Evolutionary conservation across 495 filamentous ascomycete species (phyloP).

Genomic region (Talaromyces adpressus): DNA sequence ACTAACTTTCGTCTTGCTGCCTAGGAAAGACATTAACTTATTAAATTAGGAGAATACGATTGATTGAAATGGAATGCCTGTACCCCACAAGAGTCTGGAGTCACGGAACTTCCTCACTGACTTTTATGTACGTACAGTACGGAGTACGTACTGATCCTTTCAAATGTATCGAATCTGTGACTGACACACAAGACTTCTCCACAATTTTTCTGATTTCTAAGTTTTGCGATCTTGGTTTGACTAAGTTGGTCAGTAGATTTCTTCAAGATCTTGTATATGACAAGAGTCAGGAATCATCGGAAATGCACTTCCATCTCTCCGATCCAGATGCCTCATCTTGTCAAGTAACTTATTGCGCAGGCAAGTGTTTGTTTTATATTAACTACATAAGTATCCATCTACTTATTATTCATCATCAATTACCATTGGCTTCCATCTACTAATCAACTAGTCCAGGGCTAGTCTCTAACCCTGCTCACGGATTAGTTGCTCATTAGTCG

Average conservation of each 20-base stretch:
- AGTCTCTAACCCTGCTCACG: background rate
- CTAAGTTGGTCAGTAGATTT: background rate
- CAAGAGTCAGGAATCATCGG: background rate
- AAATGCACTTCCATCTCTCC: background rate
- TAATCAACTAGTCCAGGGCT: background rate
- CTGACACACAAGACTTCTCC: background rate
- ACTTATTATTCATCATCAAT: background rate
- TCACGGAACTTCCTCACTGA: background rate
- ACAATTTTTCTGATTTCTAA: background rate
- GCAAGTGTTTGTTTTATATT: background rate
- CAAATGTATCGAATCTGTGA: background rate
- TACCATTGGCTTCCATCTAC: background rate
- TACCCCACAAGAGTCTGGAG: background rate
- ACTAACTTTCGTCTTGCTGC: background rate
- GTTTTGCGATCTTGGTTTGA: background rate
- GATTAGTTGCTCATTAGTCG: background rate
- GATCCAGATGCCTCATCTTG: background rate
- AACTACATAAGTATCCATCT: background rate
- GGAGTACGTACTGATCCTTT: background rate
- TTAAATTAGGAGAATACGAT: background rate
- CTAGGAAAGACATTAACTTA: too few relatives aligned
- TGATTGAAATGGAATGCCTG: background rate
- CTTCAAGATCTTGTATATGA: background rate
- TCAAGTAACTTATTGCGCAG: background rate
- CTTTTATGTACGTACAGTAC: background rate